These are phyloP conservation scores for Rhizophagus prolifer DNA, from an alignment of 192 early-diverging fungal species.

Conservation along the genomic window DNA sequence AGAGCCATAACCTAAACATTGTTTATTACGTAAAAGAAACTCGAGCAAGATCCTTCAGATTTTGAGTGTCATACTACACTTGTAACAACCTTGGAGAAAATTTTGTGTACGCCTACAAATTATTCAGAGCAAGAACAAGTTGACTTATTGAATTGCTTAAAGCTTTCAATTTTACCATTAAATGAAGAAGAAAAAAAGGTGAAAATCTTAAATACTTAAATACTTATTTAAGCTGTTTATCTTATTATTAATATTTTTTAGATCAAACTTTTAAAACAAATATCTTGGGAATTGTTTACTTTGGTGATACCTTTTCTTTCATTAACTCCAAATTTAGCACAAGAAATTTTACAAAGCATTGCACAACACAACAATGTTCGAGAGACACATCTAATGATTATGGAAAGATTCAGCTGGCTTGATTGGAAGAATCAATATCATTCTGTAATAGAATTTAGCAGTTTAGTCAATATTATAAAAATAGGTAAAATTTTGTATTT, in stretches of 20 bases:
- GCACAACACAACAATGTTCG: not conserved
- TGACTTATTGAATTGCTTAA: not conserved
- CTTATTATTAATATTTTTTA: not conserved
- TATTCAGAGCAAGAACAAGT: conserved; percentile 10
- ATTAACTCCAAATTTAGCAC: not conserved
- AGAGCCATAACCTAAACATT: not conserved
- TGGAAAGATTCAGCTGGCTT: conserved; percentile 9
- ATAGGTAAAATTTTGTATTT: not conserved
- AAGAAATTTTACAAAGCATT: conserved; percentile 15
- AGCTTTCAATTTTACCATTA: not conserved
- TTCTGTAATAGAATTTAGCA: not conserved
- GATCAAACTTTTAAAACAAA: conserved; percentile 7
- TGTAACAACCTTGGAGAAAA: not conserved
- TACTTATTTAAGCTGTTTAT: not conserved
- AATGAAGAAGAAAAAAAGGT: conserved; percentile 8
- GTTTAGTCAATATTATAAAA: not conserved
- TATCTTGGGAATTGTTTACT: conserved; percentile 15
- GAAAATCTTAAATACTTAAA: not conserved
- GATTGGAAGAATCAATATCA: conserved; percentile 10
- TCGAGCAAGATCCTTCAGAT: conserved; percentile 4
- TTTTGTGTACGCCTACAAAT: not conserved
- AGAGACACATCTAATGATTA: conserved; percentile 7
- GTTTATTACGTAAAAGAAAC: not conserved
- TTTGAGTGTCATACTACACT: not conserved
- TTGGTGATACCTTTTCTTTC: conserved; percentile 8